Evolutionary conservation across 495 filamentous ascomycete species (phyloP).

Genomic region (Astrothelium macrocarpum): DNA sequence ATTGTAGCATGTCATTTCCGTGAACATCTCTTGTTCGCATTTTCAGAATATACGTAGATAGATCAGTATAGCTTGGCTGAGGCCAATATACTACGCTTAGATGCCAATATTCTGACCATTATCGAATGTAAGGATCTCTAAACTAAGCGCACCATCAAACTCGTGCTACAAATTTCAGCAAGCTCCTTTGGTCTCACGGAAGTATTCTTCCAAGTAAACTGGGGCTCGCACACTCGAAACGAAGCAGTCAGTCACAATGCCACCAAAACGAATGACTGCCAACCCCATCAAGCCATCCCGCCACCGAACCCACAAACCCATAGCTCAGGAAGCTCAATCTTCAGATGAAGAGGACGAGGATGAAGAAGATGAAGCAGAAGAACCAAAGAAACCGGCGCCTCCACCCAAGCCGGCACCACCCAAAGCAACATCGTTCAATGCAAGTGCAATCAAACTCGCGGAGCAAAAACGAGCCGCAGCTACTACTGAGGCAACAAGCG

Average conservation of each 20-base stretch:
- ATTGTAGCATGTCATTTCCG: no score
- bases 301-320: conserved; percentile 76
- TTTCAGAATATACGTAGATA: no score
- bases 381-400: conserved; percentile 10
- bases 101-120: background rate
- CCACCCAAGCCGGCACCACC: conserved; percentile 42
- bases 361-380: conserved; percentile 35
- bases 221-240: no score
- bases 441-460: conserved; percentile 47
- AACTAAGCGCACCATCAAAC: no score
- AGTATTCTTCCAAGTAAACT: no score
- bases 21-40: no score
- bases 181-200: no score
- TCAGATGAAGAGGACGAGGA: conserved; percentile 51
- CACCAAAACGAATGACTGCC: conserved; percentile 87
- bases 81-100: background rate
- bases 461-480: conserved; percentile 48
- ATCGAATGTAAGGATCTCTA: no score
- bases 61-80: background rate
- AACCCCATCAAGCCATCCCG: conserved; percentile 76
- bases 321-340: conserved; percentile 57
- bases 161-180: no score
- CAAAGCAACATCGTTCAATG: conserved; percentile 45
- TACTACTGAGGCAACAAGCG: conserved; percentile 31
- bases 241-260: conserved; percentile 66